A percentile compares a stretch with the other conserved stretches of the same genome.
phyloP scores from a whole-genome alignment of 305 asterid species.

The Fraxinus greggii region DNA sequence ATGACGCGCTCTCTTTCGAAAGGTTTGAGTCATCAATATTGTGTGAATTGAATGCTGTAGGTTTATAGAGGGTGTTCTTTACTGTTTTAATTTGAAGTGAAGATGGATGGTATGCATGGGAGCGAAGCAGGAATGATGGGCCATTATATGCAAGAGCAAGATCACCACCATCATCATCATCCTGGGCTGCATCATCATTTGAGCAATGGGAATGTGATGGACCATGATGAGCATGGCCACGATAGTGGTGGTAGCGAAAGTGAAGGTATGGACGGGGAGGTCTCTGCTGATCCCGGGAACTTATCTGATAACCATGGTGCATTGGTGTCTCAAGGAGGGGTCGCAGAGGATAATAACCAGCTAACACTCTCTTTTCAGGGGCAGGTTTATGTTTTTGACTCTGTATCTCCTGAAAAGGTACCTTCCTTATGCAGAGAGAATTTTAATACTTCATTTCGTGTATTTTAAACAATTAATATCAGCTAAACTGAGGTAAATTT shows the following conservation, averaged over 20 bases:
- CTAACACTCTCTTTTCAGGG: slow-evolving; percentile 76
- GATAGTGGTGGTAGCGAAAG: slow-evolving; percentile 38
- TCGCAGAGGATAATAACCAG: slow-evolving; percentile 47
- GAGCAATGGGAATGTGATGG: slow-evolving; percentile 40
- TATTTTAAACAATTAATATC: not conserved
- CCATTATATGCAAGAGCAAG: slow-evolving; percentile 49
- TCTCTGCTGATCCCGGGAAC: slow-evolving; percentile 40
- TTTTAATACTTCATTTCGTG: not conserved
- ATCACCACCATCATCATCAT: slow-evolving; percentile 21
- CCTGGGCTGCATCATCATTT: slow-evolving; percentile 47
- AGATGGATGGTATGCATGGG: slow-evolving; percentile 48
- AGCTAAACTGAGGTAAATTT: not conserved
- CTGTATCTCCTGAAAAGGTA: slow-evolving; percentile 74
- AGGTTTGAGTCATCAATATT: not conserved
- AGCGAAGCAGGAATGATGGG: slow-evolving; percentile 46
- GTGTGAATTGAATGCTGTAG: not conserved
- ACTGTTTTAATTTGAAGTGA: slow-evolving; percentile 21
- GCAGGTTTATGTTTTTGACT: slow-evolving; percentile 69
- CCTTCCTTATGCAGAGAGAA: not conserved
- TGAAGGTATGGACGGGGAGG: slow-evolving; percentile 55
- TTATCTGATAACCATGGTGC: slow-evolving; percentile 41
- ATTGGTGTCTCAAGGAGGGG: slow-evolving; percentile 35
- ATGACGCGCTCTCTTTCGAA: not conserved
- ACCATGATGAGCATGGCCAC: slow-evolving; percentile 46
- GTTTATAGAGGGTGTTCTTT: slow-evolving; percentile 12